Evolutionary conservation across 2,329 filamentous ascomycete species (phyloP).

Genomic region (Tolypocladium cylindrosporum): DNA sequence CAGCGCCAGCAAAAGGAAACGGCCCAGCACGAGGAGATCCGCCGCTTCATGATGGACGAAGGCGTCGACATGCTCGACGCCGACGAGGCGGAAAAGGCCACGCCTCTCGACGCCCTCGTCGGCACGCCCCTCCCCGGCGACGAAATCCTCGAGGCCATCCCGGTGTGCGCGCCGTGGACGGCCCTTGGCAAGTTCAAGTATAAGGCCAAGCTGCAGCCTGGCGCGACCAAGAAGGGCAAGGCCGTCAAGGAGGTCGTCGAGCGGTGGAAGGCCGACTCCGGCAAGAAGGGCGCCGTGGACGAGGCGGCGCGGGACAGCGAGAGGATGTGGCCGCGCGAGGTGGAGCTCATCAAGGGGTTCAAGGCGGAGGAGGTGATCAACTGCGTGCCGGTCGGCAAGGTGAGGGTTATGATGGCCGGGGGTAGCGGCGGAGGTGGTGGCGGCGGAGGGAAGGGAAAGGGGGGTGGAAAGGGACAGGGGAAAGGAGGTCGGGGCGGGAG

Average conservation of each 20-base stretch:
- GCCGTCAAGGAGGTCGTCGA: constrained; percentile 84
- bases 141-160: constrained; percentile 61
- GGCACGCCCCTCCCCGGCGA: constrained; percentile 73
- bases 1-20: constrained; percentile 65
- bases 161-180: constrained; percentile 55
- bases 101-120: constrained; percentile 59
- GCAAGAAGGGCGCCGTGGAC: constrained; percentile 48
- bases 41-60: constrained; percentile 49
- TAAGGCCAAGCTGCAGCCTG: constrained; percentile 90
- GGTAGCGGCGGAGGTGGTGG: constrained; percentile 34
- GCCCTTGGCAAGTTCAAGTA: constrained; percentile 70
- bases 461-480: constrained; percentile 20
- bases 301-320: constrained; percentile 54
- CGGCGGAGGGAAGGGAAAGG: constrained; percentile 20
- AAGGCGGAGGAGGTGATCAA: constrained; percentile 78
- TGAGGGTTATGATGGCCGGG: constrained; percentile 67
- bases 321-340: constrained; percentile 74
- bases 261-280: constrained; percentile 61
- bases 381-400: constrained; percentile 67
- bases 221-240: constrained; percentile 85
- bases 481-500: constrained; percentile 27
- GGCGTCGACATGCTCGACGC: constrained; percentile 51
- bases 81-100: constrained; percentile 43
- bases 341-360: constrained; percentile 72
- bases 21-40: constrained; percentile 64